phyloP scores from a whole-genome alignment of 202 grass and related monocot species.

The Tripidium arundinaceum region DNA sequence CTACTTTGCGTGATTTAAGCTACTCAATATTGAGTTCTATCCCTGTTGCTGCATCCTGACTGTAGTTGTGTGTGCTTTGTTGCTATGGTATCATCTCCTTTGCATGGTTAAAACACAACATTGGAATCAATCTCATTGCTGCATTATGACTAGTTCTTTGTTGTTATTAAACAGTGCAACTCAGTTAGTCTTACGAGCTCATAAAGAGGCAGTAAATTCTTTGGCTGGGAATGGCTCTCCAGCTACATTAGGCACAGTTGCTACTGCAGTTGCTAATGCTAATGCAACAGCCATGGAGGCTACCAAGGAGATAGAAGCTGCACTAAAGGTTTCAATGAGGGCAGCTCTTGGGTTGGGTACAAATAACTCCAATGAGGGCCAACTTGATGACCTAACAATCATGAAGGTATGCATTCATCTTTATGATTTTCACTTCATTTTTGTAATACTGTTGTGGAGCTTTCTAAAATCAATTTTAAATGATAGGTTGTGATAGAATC shows the following conservation, averaged over 20 bases:
- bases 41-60: not conserved
- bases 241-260: conserved; percentile 67
- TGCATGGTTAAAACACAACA: conserved; percentile 2
- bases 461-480: not conserved
- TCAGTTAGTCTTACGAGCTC: conserved; percentile 79
- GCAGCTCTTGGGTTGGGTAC: conserved; percentile 61
- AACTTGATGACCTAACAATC: conserved; percentile 91
- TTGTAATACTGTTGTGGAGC: not conserved
- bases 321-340: conserved; percentile 65
- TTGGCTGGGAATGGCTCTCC: conserved; percentile 76
- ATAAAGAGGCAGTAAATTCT: conserved; percentile 93
- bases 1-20: conserved; percentile 4
- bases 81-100: not conserved
- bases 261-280: conserved; percentile 88
- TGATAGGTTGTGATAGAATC: conserved; percentile 5
- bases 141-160: conserved; percentile 9
- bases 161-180: conserved; percentile 58
- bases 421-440: not conserved
- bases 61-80: not conserved
- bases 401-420: conserved; percentile 65
- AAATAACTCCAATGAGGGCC: conserved; percentile 58
- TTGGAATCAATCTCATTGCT: conserved; percentile 8
- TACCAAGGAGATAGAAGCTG: conserved; percentile 44
- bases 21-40: conserved; percentile 17
- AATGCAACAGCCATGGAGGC: conserved; percentile 90